Conservation (phyloP, 2,329 filamentous ascomycete species). For the Trichophyton verrucosum region DNA sequence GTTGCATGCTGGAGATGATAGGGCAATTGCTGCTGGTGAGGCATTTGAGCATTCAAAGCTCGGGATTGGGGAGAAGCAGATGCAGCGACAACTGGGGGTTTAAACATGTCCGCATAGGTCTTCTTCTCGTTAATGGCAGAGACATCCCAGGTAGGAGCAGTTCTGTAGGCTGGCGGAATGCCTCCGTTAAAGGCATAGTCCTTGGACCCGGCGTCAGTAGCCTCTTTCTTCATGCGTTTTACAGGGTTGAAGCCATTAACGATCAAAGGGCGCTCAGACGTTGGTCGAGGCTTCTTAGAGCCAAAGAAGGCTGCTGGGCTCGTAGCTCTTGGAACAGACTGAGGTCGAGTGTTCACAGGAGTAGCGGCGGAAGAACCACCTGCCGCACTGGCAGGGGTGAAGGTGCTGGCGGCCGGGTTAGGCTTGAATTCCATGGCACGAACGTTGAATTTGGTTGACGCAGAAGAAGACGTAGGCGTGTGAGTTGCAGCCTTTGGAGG, state of each 20-base stretch:
- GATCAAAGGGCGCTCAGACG: conserved; percentile 43
- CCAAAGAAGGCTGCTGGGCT: conserved; percentile 49
- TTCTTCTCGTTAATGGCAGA: conserved; percentile 59
- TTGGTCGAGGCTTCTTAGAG: conserved; percentile 57
- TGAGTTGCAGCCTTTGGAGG: conserved; percentile 34
- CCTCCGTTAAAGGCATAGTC: conserved; percentile 67
- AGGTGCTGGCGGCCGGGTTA: conserved; percentile 64
- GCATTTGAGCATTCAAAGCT: conserved; percentile 52
- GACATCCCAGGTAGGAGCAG: conserved; percentile 71
- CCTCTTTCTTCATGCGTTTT: conserved; percentile 58
- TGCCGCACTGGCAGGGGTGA: conserved; percentile 54
- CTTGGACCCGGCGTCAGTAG: conserved; percentile 39
- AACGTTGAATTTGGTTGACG: conserved; percentile 47
- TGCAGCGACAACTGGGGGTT: conserved; percentile 47
- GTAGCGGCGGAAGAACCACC: conserved; percentile 62
- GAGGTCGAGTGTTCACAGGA: conserved; percentile 42
- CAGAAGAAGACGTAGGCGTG: conserved; percentile 43
- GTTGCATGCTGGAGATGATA: conserved; percentile 67
- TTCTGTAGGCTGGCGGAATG: conserved; percentile 74
- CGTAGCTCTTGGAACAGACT: conserved; percentile 34
- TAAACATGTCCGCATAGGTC: conserved; percentile 70
- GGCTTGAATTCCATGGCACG: conserved; percentile 69
- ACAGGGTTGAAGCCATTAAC: conserved; percentile 49
- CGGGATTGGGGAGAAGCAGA: conserved; percentile 60
- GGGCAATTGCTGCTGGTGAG: conserved; percentile 74